A percentile compares a stretch with the other conserved stretches of the same genome.
These are phyloP conservation scores for Boletus sp. DNA, from an alignment of 768 basidiomycete species.

Conservation along the genomic window DNA sequence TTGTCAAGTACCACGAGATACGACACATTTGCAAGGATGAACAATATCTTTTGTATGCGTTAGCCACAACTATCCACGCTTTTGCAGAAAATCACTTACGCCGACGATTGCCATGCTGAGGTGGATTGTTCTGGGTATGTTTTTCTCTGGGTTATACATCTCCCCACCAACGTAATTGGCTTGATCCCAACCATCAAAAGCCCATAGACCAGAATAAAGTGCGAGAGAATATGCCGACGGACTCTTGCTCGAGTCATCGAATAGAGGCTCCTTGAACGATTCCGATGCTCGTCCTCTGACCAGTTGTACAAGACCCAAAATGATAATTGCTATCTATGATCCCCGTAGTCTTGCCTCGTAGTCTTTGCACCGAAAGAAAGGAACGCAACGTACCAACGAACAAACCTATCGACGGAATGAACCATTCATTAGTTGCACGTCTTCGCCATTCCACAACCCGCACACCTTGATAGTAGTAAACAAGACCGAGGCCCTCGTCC, in stretches of 20 bases:
- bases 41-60: constrained; percentile 52
- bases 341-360: not conserved
- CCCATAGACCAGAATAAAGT: constrained; percentile 93
- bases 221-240: constrained; percentile 91
- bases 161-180: constrained; percentile 90
- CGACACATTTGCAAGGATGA: constrained; percentile 79
- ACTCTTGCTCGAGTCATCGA: constrained; percentile 69
- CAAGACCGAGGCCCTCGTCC: constrained; percentile 80
- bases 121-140: constrained; percentile 88
- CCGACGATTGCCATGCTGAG: constrained; percentile 83
- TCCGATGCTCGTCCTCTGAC: constrained; percentile 66
- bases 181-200: constrained; percentile 96
- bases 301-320: constrained; percentile 78
- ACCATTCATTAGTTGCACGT: not conserved
- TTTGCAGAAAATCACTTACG: constrained; percentile 39
- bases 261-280: constrained; percentile 67
- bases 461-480: constrained; percentile 84
- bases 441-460: constrained; percentile 1
- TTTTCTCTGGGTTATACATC: constrained; percentile 76
- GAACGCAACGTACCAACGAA: constrained; percentile 54
- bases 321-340: constrained; percentile 61
- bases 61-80: constrained; percentile 1
- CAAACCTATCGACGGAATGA: constrained; percentile 43
- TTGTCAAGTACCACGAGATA: constrained; percentile 94
- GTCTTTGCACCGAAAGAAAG: not conserved